Base-by-base conservation (phyloP, 1,139 yeast genomes). In the Lodderomyces margitis region DNA sequence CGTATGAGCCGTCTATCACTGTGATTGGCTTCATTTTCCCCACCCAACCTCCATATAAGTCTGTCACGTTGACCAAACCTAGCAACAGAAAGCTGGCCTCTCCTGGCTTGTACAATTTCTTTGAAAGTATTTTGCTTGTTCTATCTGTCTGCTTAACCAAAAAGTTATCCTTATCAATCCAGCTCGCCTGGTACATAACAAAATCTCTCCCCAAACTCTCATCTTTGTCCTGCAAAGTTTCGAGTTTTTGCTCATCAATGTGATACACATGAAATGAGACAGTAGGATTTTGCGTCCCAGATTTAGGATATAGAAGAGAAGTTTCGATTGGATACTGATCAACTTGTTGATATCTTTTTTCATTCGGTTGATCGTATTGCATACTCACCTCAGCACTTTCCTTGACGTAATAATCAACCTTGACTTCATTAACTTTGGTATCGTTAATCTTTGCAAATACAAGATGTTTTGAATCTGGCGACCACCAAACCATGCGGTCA, bases 401-500 rank as follows among this genome's bases (percentile, higher is more conserved):
- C 42, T 74, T 73, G 14, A 77, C 73, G 56, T 77, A 88, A 50
- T 74, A 79, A 39, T 87, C 87, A 32, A 91, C 59, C 11, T 80
- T 76, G 51, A 82, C 83, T 3, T 70, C 71, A 5, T 76, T 78
- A 0, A 92, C 98, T 1, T 66, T 55, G 1, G 89, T 74, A 50
- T 91, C 97, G 58, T 92, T 78, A 14, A 87, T 70, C 32, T 75
- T 71, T 35, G 87, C 71, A 56, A 70, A 92, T 0, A 89, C 76
- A 38, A 92, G 56, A 46, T 71, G 67, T 5, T 77, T 60, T 47
- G 86, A 89, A 52, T 83, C 80, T 0, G 86, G 84, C 11, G 92
- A 74, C 96, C 97, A 92, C 95, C 96, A 92, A 17, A 88, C 61
- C 3, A 94, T 80, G 34, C 66, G 66, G 50, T 84, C 87, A 5